Base-by-base conservation (phyloP, 306 rosid genomes). In the Inga laurina region DNA sequence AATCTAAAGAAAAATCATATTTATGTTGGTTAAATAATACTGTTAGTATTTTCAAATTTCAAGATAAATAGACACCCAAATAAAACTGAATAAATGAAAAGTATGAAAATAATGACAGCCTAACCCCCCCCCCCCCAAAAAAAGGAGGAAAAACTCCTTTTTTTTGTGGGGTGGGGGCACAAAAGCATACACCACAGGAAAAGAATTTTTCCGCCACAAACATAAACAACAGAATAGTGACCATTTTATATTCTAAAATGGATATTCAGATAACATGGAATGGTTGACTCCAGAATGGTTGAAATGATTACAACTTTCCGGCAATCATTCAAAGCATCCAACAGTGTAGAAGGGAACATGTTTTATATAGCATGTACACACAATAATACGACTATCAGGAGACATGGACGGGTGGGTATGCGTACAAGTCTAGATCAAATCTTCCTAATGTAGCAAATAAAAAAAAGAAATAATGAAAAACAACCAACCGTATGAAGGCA, bases 401-500 rank as follows among this genome's bases (percentile, higher is more conserved):
- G 66, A 59, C 22, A 59, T 3, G 2, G 66, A 22, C 10, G 34
- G 15, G 65, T 57, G 30, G 21, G 24, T 54, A 9, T 15, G 10
- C 9, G 65, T 57, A n/a, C 13, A 57, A 57, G 30, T 57, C 65
- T 57, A 21, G 4, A 8, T 57, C 13, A 57, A 57, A 21, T 57
- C 30, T 57, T 57, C 13, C 30, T n/a, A n/a, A 6, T n/a, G 65
- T 57, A 21, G 10, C 65, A 57, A 59, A 21, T 10, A 10, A 9
- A 22, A 22, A 22, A 3, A 10, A 22, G 27, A 57, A n/a, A 57
- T 52, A n/a, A 57, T 22, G 34, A 10, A 49, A 12, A 21, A 85
- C 41, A 89, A 85, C 93, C 83, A 86, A 92, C 99, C 98, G 92
- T 54, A 97, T 97, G 86, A 97, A 97, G 85, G 99, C 97, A 37